phyloP scores from a whole-genome alignment of 1,284 basidiomycete species.

The Puccinia triticina region DNA sequence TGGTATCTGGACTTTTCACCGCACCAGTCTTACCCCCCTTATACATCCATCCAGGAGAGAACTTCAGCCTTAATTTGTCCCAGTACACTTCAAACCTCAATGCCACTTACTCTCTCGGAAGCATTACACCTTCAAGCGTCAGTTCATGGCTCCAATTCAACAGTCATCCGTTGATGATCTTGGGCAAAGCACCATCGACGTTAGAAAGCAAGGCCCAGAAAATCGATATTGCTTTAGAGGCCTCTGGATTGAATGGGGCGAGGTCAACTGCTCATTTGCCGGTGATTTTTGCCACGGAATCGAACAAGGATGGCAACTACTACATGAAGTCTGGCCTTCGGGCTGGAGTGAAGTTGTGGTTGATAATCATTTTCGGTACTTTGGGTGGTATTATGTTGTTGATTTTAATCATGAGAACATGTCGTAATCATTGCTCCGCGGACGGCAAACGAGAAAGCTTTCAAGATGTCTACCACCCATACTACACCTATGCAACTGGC shows the following conservation, averaged over 20 bases:
- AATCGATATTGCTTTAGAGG: conserved; percentile 26
- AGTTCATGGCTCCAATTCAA: conserved; percentile 41
- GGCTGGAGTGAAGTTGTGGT: conserved; percentile 17
- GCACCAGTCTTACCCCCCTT: conserved; percentile 41
- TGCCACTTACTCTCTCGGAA: conserved; percentile 42
- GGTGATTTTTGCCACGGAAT: conserved; percentile 4
- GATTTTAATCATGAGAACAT: conserved; percentile 46
- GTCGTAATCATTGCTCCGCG: conserved; percentile 39
- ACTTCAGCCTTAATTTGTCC: conserved; percentile 38
- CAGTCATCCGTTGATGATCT: conserved; percentile 12
- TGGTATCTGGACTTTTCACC: conserved; percentile 43
- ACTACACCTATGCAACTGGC: conserved; percentile 35
- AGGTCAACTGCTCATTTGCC: conserved; percentile 40
- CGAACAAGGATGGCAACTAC: conserved; percentile 8
- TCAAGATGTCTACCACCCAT: conserved; percentile 37
- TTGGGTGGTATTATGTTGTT: conserved; percentile 31
- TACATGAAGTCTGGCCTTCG: conserved; percentile 27
- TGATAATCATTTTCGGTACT: conserved; percentile 38
- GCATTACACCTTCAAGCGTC: conserved; percentile 22
- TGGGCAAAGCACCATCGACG: conserved; percentile 18
- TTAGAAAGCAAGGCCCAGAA: not conserved
- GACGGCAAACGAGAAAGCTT: conserved; percentile 38
- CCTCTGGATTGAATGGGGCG: conserved; percentile 37
- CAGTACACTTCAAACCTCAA: conserved; percentile 49
- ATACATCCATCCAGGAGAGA: conserved; percentile 26